These are phyloP conservation scores for Pyrrhoderma lamaoense DNA, from an alignment of 1,284 basidiomycete species.

Conservation along the genomic window DNA sequence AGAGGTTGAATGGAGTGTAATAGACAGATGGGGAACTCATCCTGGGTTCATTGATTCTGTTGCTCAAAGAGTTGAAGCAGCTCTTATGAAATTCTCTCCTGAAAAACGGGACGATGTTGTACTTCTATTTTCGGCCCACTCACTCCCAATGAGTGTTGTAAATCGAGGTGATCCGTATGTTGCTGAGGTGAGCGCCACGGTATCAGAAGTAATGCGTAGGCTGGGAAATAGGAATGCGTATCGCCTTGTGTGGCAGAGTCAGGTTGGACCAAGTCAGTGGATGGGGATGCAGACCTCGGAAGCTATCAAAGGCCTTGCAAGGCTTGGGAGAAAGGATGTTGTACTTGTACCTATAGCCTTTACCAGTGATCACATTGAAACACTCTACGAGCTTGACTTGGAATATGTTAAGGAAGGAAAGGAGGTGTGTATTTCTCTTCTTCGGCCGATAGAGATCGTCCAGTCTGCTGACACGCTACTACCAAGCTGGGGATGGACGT, in stretches of 20 bases:
- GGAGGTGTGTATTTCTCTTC: slow-evolving; percentile 52
- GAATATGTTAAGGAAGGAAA: slow-evolving; percentile 90
- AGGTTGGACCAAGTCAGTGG: slow-evolving; percentile 97
- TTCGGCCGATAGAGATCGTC: neutral
- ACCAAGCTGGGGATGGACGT: slow-evolving; percentile 84
- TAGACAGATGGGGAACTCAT: slow-evolving; percentile 97
- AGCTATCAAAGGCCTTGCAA: slow-evolving; percentile 87
- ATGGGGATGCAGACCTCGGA: slow-evolving; percentile 96
- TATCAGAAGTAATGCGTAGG: slow-evolving; percentile 75
- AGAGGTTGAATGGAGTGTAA: slow-evolving; percentile 89
- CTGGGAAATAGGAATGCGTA: slow-evolving; percentile 77
- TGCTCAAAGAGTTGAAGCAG: slow-evolving; percentile 79
- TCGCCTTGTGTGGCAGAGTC: slow-evolving; percentile 96
- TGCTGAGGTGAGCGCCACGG: slow-evolving; percentile 91
- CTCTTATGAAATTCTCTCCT: slow-evolving; percentile 75
- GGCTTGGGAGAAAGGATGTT: slow-evolving; percentile 81
- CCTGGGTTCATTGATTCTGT: slow-evolving; percentile 91
- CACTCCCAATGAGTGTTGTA: slow-evolving; percentile 93
- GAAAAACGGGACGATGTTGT: slow-evolving; percentile 69
- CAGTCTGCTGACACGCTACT: slow-evolving; percentile 5
- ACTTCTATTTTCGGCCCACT: slow-evolving; percentile 95
- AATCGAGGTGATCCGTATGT: slow-evolving; percentile 98
- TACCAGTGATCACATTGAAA: slow-evolving; percentile 99
- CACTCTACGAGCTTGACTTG: slow-evolving; percentile 92
- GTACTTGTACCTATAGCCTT: slow-evolving; percentile 95